Percentiles rank a stretch among this genome's conserved stretches.
phyloP scores from a whole-genome alignment of 192 early-diverging fungal species.

The Lunasporangiospora selenospora region DNA sequence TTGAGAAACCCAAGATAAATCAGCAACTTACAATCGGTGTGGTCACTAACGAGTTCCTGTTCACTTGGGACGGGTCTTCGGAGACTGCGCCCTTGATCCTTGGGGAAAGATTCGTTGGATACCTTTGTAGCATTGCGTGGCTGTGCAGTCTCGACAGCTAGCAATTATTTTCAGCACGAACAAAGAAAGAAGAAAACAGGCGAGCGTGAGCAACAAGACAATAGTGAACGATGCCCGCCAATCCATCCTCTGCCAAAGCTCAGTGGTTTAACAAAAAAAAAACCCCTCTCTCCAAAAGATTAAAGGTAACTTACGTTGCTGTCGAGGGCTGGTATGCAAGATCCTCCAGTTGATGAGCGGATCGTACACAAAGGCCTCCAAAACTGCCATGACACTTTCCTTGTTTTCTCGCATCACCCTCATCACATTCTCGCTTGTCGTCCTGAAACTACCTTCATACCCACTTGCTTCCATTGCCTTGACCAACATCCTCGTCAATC shows the following conservation, averaged over 20 bases:
- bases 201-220: too few species aligned
- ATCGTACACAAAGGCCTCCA: slow-evolving; percentile 98
- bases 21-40: slow-evolving; percentile 12
- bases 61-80: slow-evolving; percentile 32
- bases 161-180: too few species aligned
- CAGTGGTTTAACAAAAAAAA: too few species aligned
- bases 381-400: slow-evolving; percentile 96
- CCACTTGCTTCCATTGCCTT: slow-evolving; percentile 98
- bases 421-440: slow-evolving; percentile 98
- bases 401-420: slow-evolving; percentile 92
- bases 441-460: slow-evolving; percentile 95
- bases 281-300: too few species aligned
- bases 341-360: slow-evolving; percentile 93
- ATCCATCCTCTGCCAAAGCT: too few species aligned
- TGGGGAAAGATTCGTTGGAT: slow-evolving; percentile 13
- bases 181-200: too few species aligned
- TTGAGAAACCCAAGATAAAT: too few species aligned
- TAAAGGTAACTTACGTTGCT: slow-evolving; percentile 56
- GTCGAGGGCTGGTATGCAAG: slow-evolving; percentile 56
- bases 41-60: slow-evolving; percentile 32
- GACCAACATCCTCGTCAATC: slow-evolving; percentile 97
- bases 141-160: too few species aligned
- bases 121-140: not conserved
- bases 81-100: slow-evolving; percentile 32
- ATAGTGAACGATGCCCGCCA: too few species aligned